Percentiles rank a stretch among this genome's conserved stretches.
These are phyloP conservation scores for Xerocomus brunneocitrinus DNA, from an alignment of 768 basidiomycete species.

Conservation along the genomic window DNA sequence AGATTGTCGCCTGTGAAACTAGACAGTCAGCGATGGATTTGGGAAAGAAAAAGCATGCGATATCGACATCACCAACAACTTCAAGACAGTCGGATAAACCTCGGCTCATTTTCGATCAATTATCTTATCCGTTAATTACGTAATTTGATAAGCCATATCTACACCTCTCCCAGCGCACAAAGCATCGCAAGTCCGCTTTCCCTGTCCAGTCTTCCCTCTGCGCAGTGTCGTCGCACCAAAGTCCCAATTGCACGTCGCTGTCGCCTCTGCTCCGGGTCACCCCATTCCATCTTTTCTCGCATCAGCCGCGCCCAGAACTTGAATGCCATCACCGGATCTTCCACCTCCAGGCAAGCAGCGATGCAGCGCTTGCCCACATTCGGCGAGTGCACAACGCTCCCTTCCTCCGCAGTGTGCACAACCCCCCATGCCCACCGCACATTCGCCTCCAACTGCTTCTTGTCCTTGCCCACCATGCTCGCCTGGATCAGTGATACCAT, in stretches of 20 bases:
- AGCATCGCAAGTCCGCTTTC: constrained; percentile 19
- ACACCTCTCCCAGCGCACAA: constrained; percentile 13
- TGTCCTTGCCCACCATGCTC: constrained; percentile 30
- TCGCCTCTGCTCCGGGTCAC: constrained; percentile 40
- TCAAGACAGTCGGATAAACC: constrained; percentile 45
- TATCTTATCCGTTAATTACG: constrained; percentile 1
- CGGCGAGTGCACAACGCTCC: constrained; percentile 38
- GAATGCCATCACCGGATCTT: constrained; percentile 51
- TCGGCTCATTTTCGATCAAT: constrained; percentile 37
- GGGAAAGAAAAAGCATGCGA: constrained; percentile 15
- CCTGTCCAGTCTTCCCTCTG: constrained; percentile 24
- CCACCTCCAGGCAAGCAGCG: constrained; percentile 42
- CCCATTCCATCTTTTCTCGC: constrained; percentile 42
- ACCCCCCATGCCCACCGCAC: constrained; percentile 41
- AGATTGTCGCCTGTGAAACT: constrained; percentile 66
- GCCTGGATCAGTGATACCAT: constrained; percentile 45
- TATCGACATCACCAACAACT: constrained; percentile 34
- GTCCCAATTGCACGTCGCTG: constrained; percentile 41
- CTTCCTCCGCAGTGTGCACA: constrained; percentile 35
- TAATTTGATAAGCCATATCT: constrained; percentile 10
- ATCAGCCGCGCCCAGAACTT: constrained; percentile 55
- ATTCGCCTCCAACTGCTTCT: constrained; percentile 28
- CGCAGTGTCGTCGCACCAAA: constrained; percentile 29
- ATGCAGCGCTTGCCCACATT: constrained; percentile 52
- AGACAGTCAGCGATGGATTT: constrained; percentile 33